Base-by-base conservation (phyloP, 768 basidiomycete genomes). In the Phaeotremella skinneri region DNA sequence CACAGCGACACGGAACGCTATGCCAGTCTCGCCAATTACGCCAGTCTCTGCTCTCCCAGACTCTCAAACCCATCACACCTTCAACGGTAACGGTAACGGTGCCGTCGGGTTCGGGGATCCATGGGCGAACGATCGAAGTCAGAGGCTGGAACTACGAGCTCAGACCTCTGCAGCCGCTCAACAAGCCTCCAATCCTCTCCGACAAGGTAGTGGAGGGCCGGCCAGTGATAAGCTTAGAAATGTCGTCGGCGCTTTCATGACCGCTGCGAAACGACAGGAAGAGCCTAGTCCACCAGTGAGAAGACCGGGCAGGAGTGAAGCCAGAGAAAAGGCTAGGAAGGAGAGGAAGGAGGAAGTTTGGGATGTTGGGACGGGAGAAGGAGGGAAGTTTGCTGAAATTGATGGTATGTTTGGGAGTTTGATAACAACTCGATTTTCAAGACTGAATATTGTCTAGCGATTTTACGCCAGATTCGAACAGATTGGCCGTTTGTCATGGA, bases 391-490 rank as follows among this genome's bases (percentile, higher is more conserved):
- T 47, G 90, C 89, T 5, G 90, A 91, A 72, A 89, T 94, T 65
- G 91, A 93, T 74, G 88, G 89, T 87, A 75, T 67, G 85, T 78
- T 31, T 32, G 31, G 39, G 37, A 45, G 29, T 45, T 25, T 13
- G 43, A 9, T 34, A 16, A n/a, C n/a, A n/a, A n/a, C n/a, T 31
- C 39, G 51, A 52, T 27, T 13, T 29, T 29, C 14, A 42, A 30
- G 26, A 51, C 49, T 30, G 32, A 1, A 26, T 39, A 5, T 45
- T 47, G n/a, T 21, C 1, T 63, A 93, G 90, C 88, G 62, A 83
- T 94, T 14, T 78, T 96, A 61, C 86, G 90, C 63, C 85, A 90
- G 76, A 89, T 96, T 64, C 85, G 83, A 71, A 87, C 89, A 64
- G 90, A 88, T 55, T 96, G 91, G 91, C 88, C 89, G 67, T 87